Evolutionary conservation across 768 basidiomycete species (phyloP).

Genomic region (Boletellus emodensis): DNA sequence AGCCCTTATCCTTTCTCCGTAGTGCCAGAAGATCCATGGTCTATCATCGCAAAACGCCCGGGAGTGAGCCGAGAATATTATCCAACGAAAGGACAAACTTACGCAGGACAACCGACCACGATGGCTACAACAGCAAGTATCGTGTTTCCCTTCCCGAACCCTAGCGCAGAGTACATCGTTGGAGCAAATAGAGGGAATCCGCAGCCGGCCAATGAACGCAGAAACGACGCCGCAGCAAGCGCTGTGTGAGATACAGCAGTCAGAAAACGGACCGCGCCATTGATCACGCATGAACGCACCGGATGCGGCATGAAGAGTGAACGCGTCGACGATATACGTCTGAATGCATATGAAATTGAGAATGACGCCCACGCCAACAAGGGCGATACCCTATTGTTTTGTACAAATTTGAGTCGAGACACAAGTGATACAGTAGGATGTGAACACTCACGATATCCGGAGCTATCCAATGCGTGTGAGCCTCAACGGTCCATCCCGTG

Average conservation of each 20-base stretch:
- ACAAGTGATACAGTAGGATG: neutral
- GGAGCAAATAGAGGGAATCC: constrained; percentile 75
- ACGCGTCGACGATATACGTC: constrained; percentile 65
- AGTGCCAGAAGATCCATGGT: constrained; percentile 43
- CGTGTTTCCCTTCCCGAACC: constrained; percentile 67
- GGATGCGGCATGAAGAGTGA: constrained; percentile 64
- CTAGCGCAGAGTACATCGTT: constrained; percentile 59
- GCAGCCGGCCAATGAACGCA: constrained; percentile 67
- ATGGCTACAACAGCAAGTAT: constrained; percentile 59
- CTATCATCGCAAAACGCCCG: constrained; percentile 27
- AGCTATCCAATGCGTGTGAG: constrained; percentile 61
- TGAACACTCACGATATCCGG: constrained; percentile 53
- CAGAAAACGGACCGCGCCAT: neutral
- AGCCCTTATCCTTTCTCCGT: constrained; percentile 46
- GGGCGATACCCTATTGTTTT: constrained; percentile 46
- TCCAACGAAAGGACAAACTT: constrained; percentile 1
- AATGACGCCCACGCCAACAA: constrained; percentile 56
- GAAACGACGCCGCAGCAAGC: constrained; percentile 57
- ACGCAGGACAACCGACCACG: constrained; percentile 55
- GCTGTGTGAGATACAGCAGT: constrained; percentile 32
- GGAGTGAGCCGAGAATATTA: constrained; percentile 27
- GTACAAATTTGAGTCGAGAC: neutral
- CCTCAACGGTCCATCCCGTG: constrained; percentile 65
- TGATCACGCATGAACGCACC: constrained; percentile 35
- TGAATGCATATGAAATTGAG: constrained; percentile 59